phyloP scores from a whole-genome alignment of 106 monocot species.

The Phalaenopsis equestris region DNA sequence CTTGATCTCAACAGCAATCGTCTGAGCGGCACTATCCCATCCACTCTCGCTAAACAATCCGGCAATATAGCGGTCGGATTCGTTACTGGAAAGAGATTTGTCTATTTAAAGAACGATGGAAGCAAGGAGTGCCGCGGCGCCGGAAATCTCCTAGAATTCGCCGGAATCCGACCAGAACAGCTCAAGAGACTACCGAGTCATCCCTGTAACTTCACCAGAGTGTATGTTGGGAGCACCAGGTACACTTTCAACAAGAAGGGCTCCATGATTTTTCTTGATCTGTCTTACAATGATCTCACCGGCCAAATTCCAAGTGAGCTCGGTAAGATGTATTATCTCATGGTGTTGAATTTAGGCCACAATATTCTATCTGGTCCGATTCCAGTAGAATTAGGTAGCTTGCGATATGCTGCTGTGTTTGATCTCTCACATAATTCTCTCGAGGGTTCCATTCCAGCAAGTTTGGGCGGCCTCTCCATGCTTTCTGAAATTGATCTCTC shows the following conservation, averaged over 20 bases:
- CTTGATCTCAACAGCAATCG: slow-evolving; percentile 77
- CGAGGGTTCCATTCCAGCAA: slow-evolving; percentile 57
- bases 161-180: slow-evolving; percentile 70
- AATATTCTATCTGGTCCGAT: slow-evolving; percentile 67
- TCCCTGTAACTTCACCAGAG: slow-evolving; percentile 80
- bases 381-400: slow-evolving; percentile 47
- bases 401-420: slow-evolving; percentile 48
- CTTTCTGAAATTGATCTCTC: slow-evolving; percentile 86
- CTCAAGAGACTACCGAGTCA: slow-evolving; percentile 36
- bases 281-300: slow-evolving; percentile 69
- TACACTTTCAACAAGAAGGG: slow-evolving; percentile 98
- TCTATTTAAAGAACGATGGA: slow-evolving; percentile 77
- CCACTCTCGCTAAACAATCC: slow-evolving; percentile 58
- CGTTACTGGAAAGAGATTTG: slow-evolving; percentile 71
- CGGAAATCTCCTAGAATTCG: slow-evolving; percentile 85
- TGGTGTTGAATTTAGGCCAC: slow-evolving; percentile 85
- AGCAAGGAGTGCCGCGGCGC: slow-evolving; percentile 70
- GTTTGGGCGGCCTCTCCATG: slow-evolving; percentile 49
- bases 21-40: slow-evolving; percentile 63
- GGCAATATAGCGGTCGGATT: slow-evolving; percentile 74
- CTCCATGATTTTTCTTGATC: slow-evolving; percentile 84
- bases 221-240: slow-evolving; percentile 71
- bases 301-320: slow-evolving; percentile 69
- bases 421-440: slow-evolving; percentile 81
- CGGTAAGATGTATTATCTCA: slow-evolving; percentile 67